A percentile compares a stretch with the other conserved stretches of the same genome.
Conservation (phyloP, 257 asterid species). For the Anisodus tanguticus region DNA sequence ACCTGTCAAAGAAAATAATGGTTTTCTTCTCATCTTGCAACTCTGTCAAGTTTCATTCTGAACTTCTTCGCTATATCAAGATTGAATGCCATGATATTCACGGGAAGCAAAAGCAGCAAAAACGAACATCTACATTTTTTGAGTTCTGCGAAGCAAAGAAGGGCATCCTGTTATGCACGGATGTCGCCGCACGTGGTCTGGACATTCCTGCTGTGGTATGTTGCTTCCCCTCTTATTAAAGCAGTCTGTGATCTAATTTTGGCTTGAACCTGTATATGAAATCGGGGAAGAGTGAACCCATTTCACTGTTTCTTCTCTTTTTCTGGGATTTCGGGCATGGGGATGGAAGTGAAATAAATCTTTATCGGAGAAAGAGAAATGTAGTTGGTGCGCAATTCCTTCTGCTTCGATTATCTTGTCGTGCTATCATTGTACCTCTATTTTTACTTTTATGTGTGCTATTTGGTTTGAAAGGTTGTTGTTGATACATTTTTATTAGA, state of each 20-base stretch:
- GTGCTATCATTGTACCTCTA: conserved; percentile 17
- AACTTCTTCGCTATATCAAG: conserved; percentile 74
- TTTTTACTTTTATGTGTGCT: not conserved
- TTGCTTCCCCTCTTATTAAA: conserved; percentile 28
- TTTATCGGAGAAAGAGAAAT: not conserved
- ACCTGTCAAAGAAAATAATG: conserved; percentile 91
- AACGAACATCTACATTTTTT: conserved; percentile 79
- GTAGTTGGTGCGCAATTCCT: not conserved
- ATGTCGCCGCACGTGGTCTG: conserved; percentile 99
- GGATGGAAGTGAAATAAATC: not conserved
- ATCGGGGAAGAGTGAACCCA: not conserved
- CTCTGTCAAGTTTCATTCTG: conserved; percentile 88
- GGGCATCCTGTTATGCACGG: conserved; percentile 91
- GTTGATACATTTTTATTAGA: not conserved
- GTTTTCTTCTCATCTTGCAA: conserved; percentile 95
- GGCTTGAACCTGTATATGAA: not conserved
- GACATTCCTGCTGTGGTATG: conserved; percentile 98
- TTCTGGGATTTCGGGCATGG: not conserved
- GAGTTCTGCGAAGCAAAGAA: conserved; percentile 84
- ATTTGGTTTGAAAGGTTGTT: not conserved
- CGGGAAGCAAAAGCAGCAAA: conserved; percentile 96
- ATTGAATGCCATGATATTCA: conserved; percentile 80
- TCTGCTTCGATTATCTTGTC: not conserved
- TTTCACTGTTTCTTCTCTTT: not conserved
- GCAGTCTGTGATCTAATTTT: not conserved